Conservation (phyloP, 352 stramenopile species). For the Pythium scleroteichum region DNA sequence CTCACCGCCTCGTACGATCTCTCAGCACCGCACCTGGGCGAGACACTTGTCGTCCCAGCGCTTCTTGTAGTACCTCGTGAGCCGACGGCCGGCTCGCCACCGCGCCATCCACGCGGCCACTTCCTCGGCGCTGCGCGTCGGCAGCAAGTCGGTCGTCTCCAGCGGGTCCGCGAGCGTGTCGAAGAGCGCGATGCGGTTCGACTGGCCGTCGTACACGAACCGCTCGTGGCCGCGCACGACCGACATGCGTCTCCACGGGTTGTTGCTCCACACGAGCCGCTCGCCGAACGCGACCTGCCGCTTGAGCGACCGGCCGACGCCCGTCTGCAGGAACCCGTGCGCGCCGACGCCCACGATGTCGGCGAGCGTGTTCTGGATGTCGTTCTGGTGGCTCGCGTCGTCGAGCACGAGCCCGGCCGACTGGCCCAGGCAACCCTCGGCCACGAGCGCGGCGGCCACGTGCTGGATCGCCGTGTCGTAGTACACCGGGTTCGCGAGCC, state of each 20-base stretch:
- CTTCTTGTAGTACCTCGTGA: conserved; percentile 54
- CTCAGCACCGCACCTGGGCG: conserved; percentile 27
- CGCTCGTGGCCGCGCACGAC: conserved; percentile 38
- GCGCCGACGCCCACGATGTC: conserved; percentile 26
- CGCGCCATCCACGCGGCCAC: conserved; percentile 17
- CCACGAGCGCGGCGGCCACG: conserved; percentile 24
- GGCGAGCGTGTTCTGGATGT: conserved; percentile 27
- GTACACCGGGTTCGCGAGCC: conserved; percentile 16
- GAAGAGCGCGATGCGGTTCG: conserved; percentile 38
- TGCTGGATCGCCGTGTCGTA: conserved; percentile 33
- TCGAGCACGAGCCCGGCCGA: conserved; percentile 13
- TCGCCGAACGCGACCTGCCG: conserved; percentile 35
- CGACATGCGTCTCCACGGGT: conserved; percentile 44
- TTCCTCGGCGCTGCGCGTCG: conserved; percentile 17
- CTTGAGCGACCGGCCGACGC: conserved; percentile 40
- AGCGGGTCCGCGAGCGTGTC: conserved; percentile 45
- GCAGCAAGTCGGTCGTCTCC: conserved; percentile 37
- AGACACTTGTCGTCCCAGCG: conserved; percentile 46
- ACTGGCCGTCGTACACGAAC: conserved; percentile 44
- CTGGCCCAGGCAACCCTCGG: conserved; percentile 19
- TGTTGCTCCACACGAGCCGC: conserved; percentile 56
- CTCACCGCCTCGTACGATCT: too few relatives aligned
- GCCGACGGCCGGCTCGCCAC: conserved; percentile 30
- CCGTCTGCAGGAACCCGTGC: conserved; percentile 24
- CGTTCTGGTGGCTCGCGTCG: conserved; percentile 26